Conservation (phyloP, 2,329 filamentous ascomycete genomes). For the Cercospora sojina region DNA sequence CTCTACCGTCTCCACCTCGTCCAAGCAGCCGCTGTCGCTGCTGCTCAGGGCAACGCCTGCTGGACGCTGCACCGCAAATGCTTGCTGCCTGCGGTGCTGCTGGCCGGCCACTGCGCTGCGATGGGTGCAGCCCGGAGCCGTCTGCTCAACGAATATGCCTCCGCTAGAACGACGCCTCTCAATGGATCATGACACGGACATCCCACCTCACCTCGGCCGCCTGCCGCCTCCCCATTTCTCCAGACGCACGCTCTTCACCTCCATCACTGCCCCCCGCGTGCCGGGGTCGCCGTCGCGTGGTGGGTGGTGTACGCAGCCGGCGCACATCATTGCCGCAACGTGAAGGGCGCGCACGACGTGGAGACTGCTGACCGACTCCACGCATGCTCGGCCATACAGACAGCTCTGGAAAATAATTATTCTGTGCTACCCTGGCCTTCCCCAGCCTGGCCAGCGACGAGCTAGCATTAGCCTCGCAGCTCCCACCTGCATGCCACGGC, state of each 20-base stretch:
- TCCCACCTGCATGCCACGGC: slow-evolving; percentile 6
- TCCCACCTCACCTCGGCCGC: neutral
- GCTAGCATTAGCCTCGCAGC: slow-evolving; percentile 23
- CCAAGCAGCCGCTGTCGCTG: slow-evolving; percentile 9
- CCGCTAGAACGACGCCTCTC: neutral
- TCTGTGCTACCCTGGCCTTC: slow-evolving; percentile 17
- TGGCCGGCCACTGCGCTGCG: neutral
- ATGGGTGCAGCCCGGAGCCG: neutral
- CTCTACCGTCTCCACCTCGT: slow-evolving; percentile 14
- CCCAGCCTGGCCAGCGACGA: slow-evolving; percentile 19
- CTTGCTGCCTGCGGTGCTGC: slow-evolving; percentile 10
- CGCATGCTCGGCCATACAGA: slow-evolving; percentile 21
- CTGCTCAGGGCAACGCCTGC: slow-evolving; percentile 9
- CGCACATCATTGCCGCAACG: slow-evolving; percentile 4
- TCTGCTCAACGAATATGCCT: neutral
- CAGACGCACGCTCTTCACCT: neutral
- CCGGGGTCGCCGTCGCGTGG: neutral
- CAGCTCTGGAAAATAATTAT: slow-evolving; percentile 17
- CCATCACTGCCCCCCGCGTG: neutral
- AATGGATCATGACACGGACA: neutral
- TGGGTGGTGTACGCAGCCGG: too few species aligned
- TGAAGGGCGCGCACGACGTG: slow-evolving; percentile 14
- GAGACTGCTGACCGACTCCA: slow-evolving; percentile 18
- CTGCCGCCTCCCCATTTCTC: neutral
- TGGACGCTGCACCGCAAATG: slow-evolving; percentile 4